A percentile compares a stretch with the other conserved stretches of the same genome.
These are phyloP conservation scores for Phaeomoniella chlamydospora DNA, from an alignment of 2,329 filamentous ascomycete species.

Conservation along the genomic window DNA sequence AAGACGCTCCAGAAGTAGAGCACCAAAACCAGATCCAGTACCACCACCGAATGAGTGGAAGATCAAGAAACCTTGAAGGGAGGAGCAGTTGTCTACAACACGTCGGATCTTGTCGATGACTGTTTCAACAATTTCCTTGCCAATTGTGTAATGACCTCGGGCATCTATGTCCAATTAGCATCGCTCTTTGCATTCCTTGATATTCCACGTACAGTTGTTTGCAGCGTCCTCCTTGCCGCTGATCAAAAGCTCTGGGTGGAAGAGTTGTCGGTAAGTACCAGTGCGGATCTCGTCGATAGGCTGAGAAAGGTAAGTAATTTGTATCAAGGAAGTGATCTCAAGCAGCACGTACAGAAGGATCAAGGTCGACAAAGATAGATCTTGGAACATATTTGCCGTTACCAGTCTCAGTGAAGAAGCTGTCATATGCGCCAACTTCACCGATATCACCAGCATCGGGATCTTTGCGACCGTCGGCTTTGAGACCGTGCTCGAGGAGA, in stretches of 20 bases:
- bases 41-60: conserved; percentile 57
- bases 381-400: conserved; percentile 54
- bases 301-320: conserved; percentile 16
- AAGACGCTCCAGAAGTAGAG: conserved; percentile 49
- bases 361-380: conserved; percentile 53
- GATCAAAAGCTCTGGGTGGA: conserved; percentile 52
- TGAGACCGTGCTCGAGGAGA: conserved; percentile 51
- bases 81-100: conserved; percentile 51
- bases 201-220: conserved; percentile 41
- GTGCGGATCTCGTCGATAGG: conserved; percentile 55
- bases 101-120: conserved; percentile 51
- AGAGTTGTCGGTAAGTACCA: conserved; percentile 46
- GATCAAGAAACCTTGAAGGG: conserved; percentile 52
- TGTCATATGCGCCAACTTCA: conserved; percentile 45
- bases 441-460: conserved; percentile 37
- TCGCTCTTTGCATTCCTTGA: not conserved
- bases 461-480: conserved; percentile 43
- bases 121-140: conserved; percentile 50
- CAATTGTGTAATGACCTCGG: conserved; percentile 54
- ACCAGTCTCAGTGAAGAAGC: conserved; percentile 52
- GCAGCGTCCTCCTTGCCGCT: conserved; percentile 56
- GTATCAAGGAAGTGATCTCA: not conserved
- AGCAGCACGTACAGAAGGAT: conserved; percentile 39
- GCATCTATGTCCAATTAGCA: conserved; percentile 30
- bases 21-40: conserved; percentile 53